phyloP scores from a whole-genome alignment of 345 rosid species.

The Arabis hirsuta region DNA sequence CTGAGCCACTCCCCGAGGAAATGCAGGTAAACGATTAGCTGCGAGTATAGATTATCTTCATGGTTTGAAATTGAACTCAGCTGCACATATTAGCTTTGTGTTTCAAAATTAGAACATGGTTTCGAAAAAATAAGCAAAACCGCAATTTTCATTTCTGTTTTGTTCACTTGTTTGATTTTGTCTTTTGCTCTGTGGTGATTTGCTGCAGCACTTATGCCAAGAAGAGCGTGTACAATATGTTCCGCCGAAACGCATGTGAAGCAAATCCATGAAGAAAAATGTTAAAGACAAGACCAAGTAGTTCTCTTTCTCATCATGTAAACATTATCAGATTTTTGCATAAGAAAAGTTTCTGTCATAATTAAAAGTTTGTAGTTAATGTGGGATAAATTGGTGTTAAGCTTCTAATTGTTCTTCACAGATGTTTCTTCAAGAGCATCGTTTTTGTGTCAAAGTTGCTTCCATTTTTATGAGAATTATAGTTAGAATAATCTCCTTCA shows the following conservation, averaged over 20 bases:
- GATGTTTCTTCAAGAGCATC: no score
- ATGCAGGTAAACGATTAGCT: conserved; percentile 57
- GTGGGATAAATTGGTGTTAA: no score
- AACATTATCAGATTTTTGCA: conserved; percentile 13
- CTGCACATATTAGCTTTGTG: neutral
- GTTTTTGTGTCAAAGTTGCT: neutral
- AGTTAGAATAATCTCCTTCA: neutral
- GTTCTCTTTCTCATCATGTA: conserved; percentile 28
- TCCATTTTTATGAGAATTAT: neutral
- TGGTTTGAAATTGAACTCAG: neutral
- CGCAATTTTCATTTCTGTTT: neutral
- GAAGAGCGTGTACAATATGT: conserved; percentile 78
- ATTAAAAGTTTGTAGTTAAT: no score
- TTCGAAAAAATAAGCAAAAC: neutral
- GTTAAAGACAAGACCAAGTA: conserved; percentile 1
- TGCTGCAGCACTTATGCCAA: conserved; percentile 72
- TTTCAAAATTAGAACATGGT: conserved; percentile 4
- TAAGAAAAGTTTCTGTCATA: no score
- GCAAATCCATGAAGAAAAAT: conserved; percentile 21
- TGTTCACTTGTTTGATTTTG: neutral
- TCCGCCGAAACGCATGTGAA: conserved; percentile 68
- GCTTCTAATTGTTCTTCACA: no score
- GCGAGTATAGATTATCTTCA: neutral
- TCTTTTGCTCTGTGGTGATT: conserved; percentile 5
- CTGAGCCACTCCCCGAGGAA: conserved; percentile 81